Evolutionary conservation across 2,329 filamentous ascomycete genomes (phyloP), one percentile per base, ranked within the genome.

Genomic region (Clarireedia homoeocarpa): DNA sequence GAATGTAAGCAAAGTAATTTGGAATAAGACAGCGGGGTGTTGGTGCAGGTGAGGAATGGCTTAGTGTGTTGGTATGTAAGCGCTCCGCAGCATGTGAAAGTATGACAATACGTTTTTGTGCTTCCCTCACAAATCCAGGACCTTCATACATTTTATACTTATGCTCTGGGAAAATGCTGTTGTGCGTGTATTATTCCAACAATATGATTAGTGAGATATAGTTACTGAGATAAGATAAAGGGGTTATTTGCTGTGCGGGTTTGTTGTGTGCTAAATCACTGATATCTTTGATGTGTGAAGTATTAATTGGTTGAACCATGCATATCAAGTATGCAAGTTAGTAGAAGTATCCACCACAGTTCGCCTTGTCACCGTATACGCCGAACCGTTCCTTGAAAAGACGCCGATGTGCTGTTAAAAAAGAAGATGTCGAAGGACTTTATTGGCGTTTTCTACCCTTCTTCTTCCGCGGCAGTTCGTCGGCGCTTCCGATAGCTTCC

Each of bases 401-500:
- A 47, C 44, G 24, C 44, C 44, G 24, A 26, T 47, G 44, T 47
- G 44, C 20, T 47, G 24, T 27, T 34, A 12, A 34, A 12, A 47
- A 47, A 26, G 14, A 45, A 24, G 36, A n/a, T n/a, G 4, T 49
- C 23, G 45, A 12, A 5, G 30, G 46, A 34, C 15, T 44, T 17
- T 17, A 36, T 61, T 51, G 63, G 50, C 63, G 58, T 48, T 60
- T 62, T 57, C 58, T 63, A 27, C 51, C 61, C 48, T 62, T 64
- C 49, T 61, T 51, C 42, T 58, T 66, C 46, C 58, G 58, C n/a
- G 34, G 49, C 26, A 56, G 34, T 27, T 81, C 70, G 74, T 78
- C 56, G 57, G 66, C 49, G 65, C 63, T 45, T 57, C 65, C 66
- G 67, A 75, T 60, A 70, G 52, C 73, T 26, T 77, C 77, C 17